phyloP scores from a whole-genome alignment of 2,329 filamentous ascomycete genomes.

The Colletotrichum acutatum region DNA sequence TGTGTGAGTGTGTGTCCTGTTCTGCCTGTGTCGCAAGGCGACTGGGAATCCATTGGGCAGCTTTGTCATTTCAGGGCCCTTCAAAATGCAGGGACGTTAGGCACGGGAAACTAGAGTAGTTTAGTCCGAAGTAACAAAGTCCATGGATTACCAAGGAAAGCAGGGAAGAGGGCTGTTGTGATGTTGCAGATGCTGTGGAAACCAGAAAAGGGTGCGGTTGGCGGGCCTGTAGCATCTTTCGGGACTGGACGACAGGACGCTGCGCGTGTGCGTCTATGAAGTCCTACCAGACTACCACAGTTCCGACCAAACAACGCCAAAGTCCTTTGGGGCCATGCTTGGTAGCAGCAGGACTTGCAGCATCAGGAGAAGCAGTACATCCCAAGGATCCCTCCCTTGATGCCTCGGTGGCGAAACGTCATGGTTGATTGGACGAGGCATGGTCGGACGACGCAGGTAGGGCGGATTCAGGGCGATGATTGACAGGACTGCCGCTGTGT shows the following conservation, averaged over 20 bases:
- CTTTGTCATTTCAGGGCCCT: slow-evolving; percentile 23
- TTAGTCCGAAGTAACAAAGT: slow-evolving; percentile 9
- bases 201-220: not conserved
- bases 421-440: slow-evolving; percentile 10
- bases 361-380: not conserved
- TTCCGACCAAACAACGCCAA: no score
- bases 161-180: slow-evolving; percentile 28
- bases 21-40: slow-evolving; percentile 11
- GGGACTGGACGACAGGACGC: not conserved
- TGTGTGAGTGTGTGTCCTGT: not conserved
- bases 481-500: slow-evolving; percentile 26
- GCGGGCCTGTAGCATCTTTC: not conserved
- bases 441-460: slow-evolving; percentile 8
- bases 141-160: slow-evolving; percentile 21
- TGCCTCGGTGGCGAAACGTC: slow-evolving; percentile 22
- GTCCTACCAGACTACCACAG: not conserved
- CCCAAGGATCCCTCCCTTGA: not conserved
- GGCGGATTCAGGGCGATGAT: slow-evolving; percentile 30
- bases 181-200: slow-evolving; percentile 23
- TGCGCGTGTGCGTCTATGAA: slow-evolving; percentile 3
- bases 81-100: slow-evolving; percentile 26
- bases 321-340: not conserved
- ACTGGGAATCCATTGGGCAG: slow-evolving; percentile 14
- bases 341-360: not conserved
- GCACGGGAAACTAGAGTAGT: slow-evolving; percentile 8